These are phyloP conservation scores for Strobilomyces dryophilus DNA, from an alignment of 768 basidiomycete species.

Conservation along the genomic window DNA sequence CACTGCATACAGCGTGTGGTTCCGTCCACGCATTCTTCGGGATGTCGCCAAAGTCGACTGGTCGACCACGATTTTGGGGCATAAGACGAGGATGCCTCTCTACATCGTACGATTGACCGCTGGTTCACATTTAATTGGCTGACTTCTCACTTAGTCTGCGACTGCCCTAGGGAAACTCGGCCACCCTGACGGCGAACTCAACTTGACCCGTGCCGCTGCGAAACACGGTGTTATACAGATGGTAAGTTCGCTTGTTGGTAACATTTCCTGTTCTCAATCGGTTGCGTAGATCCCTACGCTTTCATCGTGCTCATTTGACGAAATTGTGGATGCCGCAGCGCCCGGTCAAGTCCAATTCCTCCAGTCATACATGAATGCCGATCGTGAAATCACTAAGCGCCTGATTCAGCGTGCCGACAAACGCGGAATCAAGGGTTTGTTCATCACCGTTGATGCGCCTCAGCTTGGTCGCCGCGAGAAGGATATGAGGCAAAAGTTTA, in stretches of 20 bases:
- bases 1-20: conserved; percentile 63
- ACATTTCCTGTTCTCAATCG: neutral
- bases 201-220: conserved; percentile 83
- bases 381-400: conserved; percentile 78
- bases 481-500: conserved; percentile 97
- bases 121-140: neutral
- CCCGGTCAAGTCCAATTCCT: conserved; percentile 81
- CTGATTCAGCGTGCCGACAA: conserved; percentile 88
- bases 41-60: conserved; percentile 86
- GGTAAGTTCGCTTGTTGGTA: conserved; percentile 33
- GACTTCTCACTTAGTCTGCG: conserved; percentile 45
- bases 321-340: conserved; percentile 82
- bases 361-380: conserved; percentile 89
- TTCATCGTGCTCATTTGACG: conserved; percentile 94
- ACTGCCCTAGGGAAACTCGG: conserved; percentile 92
- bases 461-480: conserved; percentile 93
- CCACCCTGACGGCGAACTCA: conserved; percentile 93
- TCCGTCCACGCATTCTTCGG: conserved; percentile 80
- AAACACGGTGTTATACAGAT: conserved; percentile 75
- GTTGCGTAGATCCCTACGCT: conserved; percentile 81
- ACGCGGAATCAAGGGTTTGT: conserved; percentile 87
- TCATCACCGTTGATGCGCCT: conserved; percentile 97
- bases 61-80: conserved; percentile 79
- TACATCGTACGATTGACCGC: conserved; percentile 56
- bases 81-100: conserved; percentile 68